Base-by-base conservation (phyloP, 108 stramenopile genomes). In the Stephanodiscus triporus region DNA sequence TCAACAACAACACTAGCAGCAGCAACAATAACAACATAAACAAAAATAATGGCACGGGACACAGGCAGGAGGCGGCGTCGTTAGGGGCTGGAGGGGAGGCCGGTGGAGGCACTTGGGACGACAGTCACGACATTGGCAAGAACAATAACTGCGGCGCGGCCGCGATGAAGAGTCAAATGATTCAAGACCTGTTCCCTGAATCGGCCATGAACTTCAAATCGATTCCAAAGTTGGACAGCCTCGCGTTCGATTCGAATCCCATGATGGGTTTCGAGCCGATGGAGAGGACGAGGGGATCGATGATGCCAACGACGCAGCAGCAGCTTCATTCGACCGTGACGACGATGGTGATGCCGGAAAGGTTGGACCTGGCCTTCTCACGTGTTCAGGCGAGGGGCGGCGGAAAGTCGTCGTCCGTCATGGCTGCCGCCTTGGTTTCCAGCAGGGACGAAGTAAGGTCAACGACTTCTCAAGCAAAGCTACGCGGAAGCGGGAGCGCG, bases 151-250 rank as follows among this genome's bases (percentile, higher is more conserved):
- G 32, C 16, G 32, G 58, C 27, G 53, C 23, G 53, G 7, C 24
- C 3, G 26, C 27, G 45, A 22, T 24, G 45, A 66, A 66, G 23
- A 66, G 49, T 30, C 65, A 66, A 17, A 66, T 36, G 58, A 29
- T 66, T 1, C 65, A 66, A 34, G 48, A 66, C 17, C 48, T 69
- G 16, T 69, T 69, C 36, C 68, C 68, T 13, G 68, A 69, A 56
- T 55, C 68, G 24, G 54, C 68, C 53, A 57, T 69, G 68, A 76
- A 62, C 60, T 68, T 68, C 45, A 68, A 68, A 36, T 68, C 58
- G 20, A 50, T 19, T 17, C 59, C 66, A 4, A 76, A 37, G 9
- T 58, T 57, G 22, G 36, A 45, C 26, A 60, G 10, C 30, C 58
- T 36, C 19, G 30, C 58, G 14, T 59, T 61, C 19, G 66, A 67